Percentiles rank a stretch among this genome's conserved stretches.
Evolutionary conservation across 805 yeast genomes (phyloP).

Genomic region (Wickerhamiella allomyrinae): DNA sequence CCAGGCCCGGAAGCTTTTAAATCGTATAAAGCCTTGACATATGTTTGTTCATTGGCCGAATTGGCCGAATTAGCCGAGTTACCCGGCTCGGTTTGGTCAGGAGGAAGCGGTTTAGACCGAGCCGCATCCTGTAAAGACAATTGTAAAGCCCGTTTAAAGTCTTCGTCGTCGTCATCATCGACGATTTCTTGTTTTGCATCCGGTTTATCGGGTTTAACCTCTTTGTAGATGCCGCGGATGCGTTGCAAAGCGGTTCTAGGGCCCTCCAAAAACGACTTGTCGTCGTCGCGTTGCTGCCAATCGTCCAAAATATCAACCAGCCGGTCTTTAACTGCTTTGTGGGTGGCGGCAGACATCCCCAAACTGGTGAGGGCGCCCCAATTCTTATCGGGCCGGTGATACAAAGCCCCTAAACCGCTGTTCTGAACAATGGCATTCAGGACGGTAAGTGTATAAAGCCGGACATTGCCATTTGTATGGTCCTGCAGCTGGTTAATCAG

Average conservation of each 20-base stretch:
- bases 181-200: not conserved
- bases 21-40: constrained; percentile 79
- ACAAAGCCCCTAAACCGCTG: constrained; percentile 56
- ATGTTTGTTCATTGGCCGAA: constrained; percentile 12
- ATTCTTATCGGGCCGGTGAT: constrained; percentile 37
- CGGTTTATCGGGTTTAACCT: not conserved
- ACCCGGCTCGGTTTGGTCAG: constrained; percentile 3
- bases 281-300: not conserved
- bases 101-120: constrained; percentile 1
- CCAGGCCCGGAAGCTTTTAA: constrained; percentile 66
- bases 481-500: constrained; percentile 34
- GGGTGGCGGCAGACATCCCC: constrained; percentile 41
- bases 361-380: constrained; percentile 32
- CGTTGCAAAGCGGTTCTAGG: not conserved
- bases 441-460: constrained; percentile 39
- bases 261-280: constrained; percentile 1
- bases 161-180: constrained; percentile 54
- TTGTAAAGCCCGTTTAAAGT: constrained; percentile 47
- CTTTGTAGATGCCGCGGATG: not conserved
- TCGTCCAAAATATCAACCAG: constrained; percentile 56
- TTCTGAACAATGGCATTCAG: constrained; percentile 56
- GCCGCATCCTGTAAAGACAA: constrained; percentile 12
- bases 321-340: constrained; percentile 49
- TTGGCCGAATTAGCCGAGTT: not conserved
- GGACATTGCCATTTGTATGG: constrained; percentile 47